Percentiles rank a stretch among this genome's conserved stretches.
Conservation (phyloP, 2,329 filamentous ascomycete species). For the Onygenales sp. region DNA sequence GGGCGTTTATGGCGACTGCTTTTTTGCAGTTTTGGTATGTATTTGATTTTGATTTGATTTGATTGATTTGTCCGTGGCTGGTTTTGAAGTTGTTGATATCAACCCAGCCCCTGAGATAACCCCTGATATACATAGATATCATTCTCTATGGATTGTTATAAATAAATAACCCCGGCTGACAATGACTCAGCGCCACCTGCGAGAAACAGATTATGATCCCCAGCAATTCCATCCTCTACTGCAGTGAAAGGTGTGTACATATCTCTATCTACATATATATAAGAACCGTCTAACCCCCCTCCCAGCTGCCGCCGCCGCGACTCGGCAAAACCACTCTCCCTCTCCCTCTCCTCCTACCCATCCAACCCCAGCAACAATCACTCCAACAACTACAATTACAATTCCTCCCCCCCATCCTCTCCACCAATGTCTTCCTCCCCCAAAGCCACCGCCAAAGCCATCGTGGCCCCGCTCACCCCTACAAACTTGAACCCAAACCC, state of each 20-base stretch:
- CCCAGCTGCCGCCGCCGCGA: constrained; percentile 38
- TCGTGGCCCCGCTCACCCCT: constrained; percentile 19
- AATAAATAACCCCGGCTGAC: constrained; percentile 5
- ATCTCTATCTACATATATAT: constrained; percentile 5
- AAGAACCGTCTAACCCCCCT: constrained; percentile 1
- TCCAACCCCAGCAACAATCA: no score
- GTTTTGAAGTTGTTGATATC: not conserved
- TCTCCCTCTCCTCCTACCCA: not conserved
- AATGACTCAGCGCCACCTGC: constrained; percentile 46
- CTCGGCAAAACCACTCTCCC: constrained; percentile 35
- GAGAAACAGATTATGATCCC: constrained; percentile 57
- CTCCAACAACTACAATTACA: no score
- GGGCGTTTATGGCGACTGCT: constrained; percentile 30
- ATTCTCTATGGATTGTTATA: constrained; percentile 2
- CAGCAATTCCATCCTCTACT: constrained; percentile 52
- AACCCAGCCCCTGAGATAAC: not conserved
- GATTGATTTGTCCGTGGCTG: constrained; percentile 1
- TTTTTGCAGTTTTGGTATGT: constrained; percentile 39
- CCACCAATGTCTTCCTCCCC: constrained; percentile 20
- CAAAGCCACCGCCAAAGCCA: constrained; percentile 19
- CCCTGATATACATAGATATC: constrained; percentile 1
- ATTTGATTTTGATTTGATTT: not conserved
- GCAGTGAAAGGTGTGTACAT: constrained; percentile 50
- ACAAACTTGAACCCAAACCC: constrained; percentile 9
- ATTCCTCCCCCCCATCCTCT: constrained; percentile 17